A percentile compares a stretch with the other conserved stretches of the same genome.
Evolutionary conservation across 2,329 filamentous ascomycete species (phyloP).

Genomic region (Coniella lustricola): DNA sequence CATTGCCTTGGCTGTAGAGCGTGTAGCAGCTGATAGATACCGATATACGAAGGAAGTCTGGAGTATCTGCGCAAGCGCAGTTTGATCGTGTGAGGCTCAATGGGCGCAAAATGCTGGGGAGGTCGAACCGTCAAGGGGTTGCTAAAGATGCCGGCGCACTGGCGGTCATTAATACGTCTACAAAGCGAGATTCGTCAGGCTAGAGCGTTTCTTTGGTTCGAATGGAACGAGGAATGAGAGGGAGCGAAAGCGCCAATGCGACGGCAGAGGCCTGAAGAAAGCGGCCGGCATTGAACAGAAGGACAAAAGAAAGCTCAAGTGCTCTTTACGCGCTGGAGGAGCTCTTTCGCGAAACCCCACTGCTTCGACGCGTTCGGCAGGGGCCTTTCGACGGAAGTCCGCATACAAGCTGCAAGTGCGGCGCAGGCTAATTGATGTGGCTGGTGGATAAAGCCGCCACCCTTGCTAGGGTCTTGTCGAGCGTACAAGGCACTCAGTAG

Average conservation of each 20-base stretch:
- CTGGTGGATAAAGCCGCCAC: not conserved
- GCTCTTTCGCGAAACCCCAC: not conserved
- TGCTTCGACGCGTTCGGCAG: not conserved
- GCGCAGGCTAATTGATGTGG: not conserved
- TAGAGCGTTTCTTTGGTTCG: too few relatives aligned
- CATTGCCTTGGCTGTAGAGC: not conserved
- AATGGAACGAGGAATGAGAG: not conserved
- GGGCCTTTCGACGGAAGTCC: not conserved
- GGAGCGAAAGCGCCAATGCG: too few relatives aligned
- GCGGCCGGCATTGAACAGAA: not conserved
- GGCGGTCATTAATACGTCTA: too few relatives aligned
- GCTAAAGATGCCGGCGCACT: too few relatives aligned
- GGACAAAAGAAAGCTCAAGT: not conserved
- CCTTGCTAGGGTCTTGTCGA: not conserved
- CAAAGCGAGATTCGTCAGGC: too few relatives aligned
- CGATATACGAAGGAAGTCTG: not conserved
- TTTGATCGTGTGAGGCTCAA: constrained; percentile 3
- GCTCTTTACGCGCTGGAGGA: constrained; percentile 3
- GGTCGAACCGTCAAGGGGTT: not conserved
- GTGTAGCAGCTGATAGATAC: not conserved
- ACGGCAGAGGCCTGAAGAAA: not conserved
- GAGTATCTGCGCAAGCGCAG: constrained; percentile 7
- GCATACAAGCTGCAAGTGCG: not conserved
- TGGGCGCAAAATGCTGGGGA: constrained; percentile 8
- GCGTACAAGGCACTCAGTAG: not conserved